Base-by-base conservation (phyloP, 371 early-diverging fungal species). In the Basidiobolus meristosporus region DNA sequence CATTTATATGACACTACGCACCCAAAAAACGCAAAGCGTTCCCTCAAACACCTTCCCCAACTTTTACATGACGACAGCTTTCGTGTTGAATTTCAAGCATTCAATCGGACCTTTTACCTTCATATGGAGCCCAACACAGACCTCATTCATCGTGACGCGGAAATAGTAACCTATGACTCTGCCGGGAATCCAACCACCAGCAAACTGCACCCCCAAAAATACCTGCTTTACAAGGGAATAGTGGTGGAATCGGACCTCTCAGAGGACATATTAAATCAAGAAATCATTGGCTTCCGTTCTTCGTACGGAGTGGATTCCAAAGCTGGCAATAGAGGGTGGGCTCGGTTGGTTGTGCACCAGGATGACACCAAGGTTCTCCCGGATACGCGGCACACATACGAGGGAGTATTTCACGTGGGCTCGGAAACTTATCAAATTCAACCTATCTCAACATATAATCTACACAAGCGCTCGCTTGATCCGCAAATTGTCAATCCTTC, bases 321-420 rank as follows among this genome's bases (percentile, higher is more conserved):
- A n/a, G n/a, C n/a, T n/a, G n/a, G n/a, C n/a, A n/a, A 65, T 14
- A 38, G 65, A 2, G 77, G 77, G 3, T 82, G 81, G 81, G 83
- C 70, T 23, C 60, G 81, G 18, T 61, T 82, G 31, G 50, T 61
- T 6, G 51, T 79, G 6, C 59, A 63, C 16, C 52, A 65, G 17
- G 53, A 65, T 42, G 44, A 54, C 10, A 39, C 44, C 51, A 53
- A 60, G 47, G 3, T 39, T 38, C 16, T 31, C 11, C 2, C 18
- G 31, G 10, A 12, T 7, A 15, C 12, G 14, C 19, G 34, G n/a
- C 14, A 19, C 19, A 23, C 53, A 59, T 50, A 82, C 16, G 65
- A 79, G 42, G 85, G 82, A 1, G 60, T 65, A 16, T 82, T 82
- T 47, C 46, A 52, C 31, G 45, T 57, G 0, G 31, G 50, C 11